Base-by-base conservation (phyloP, 139 green algal genomes). In the Picochlorum sp. region DNA sequence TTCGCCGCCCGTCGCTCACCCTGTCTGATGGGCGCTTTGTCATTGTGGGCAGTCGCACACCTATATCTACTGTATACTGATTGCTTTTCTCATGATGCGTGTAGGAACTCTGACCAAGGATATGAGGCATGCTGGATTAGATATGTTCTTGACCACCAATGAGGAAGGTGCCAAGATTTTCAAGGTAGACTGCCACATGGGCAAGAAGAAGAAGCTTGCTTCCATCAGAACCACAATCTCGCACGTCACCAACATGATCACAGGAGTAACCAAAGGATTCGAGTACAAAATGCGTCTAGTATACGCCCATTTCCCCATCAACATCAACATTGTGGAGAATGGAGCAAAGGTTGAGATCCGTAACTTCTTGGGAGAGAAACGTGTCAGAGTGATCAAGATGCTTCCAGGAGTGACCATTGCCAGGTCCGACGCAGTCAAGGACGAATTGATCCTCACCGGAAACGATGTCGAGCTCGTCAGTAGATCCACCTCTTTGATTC, bases 301-400 rank as follows among this genome's bases (percentile, higher is more conserved):
- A 80, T 99, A 99, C 64, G 91, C 92, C 20, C 94, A 99, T 69
- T 99, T 99, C 68, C 94, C 94, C 77, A 97, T 99, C 82, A 98
- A 98, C 81, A 83, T 90, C 72, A 95, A 90, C 86, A 97, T 99
- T 67, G 85, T 88, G 70, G 65, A 92, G 60, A 66, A 57, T 26
- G 77, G 78, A 68, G 69, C 72, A 16, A 63, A 69, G 37, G 74
- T 99, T 18, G 93, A 99, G 81, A 92, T 99, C 64, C 82, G 94
- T 55, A 99, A 99, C 80, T 99, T 99, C 84, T 75, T 99, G 67
- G 94, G 94, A 49, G 94, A 99, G 91, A 99, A 98, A 90, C 82
- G 88, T 49, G 89, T 97, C 50, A 85, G 94, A 26, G 81, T 84
- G 18, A 85, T 98, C 14, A 68, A 90, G 20, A 97, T 99, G 94